phyloP scores from a whole-genome alignment of 164 flowering plant species.

The Aristolochia fimbriata region DNA sequence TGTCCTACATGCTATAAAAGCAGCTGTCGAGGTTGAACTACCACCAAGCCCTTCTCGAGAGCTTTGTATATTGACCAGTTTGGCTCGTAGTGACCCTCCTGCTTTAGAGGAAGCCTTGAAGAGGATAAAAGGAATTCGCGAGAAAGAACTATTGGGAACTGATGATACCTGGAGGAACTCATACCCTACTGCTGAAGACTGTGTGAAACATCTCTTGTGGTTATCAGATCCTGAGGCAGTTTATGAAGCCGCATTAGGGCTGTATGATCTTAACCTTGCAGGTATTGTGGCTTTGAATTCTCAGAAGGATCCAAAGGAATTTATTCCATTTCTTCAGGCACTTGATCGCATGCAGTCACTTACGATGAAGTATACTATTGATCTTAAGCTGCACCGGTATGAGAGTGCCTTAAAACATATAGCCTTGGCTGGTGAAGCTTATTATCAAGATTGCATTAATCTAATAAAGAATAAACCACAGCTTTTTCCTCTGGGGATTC shows the following conservation, averaged over 20 bases:
- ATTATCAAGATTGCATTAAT: constrained; percentile 59
- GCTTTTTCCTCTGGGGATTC: constrained; percentile 72
- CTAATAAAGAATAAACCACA: constrained; percentile 75
- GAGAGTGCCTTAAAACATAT: constrained; percentile 77
- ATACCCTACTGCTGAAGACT: constrained; percentile 92
- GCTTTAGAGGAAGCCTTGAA: constrained; percentile 79
- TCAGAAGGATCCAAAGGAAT: constrained; percentile 90
- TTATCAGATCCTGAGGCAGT: constrained; percentile 79
- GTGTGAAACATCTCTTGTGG: constrained; percentile 91
- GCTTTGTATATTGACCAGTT: constrained; percentile 90
- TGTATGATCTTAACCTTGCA: constrained; percentile 89
- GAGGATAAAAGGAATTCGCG: constrained; percentile 74
- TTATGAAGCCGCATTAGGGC: constrained; percentile 87
- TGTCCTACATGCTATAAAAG: constrained; percentile 54
- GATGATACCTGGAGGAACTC: constrained; percentile 28
- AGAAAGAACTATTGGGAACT: constrained; percentile 51
- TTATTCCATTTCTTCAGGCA: constrained; percentile 87
- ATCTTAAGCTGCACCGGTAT: constrained; percentile 62
- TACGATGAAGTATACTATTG: constrained; percentile 73
- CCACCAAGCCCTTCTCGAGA: constrained; percentile 78
- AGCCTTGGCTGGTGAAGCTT: constrained; percentile 69
- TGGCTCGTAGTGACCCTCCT: constrained; percentile 90
- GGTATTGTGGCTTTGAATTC: constrained; percentile 96
- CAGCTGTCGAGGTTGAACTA: constrained; percentile 69
- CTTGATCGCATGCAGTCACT: constrained; percentile 51